These are phyloP conservation scores for Plasmopara viticola DNA, from an alignment of 352 stramenopile genomes.

Conservation along the genomic window DNA sequence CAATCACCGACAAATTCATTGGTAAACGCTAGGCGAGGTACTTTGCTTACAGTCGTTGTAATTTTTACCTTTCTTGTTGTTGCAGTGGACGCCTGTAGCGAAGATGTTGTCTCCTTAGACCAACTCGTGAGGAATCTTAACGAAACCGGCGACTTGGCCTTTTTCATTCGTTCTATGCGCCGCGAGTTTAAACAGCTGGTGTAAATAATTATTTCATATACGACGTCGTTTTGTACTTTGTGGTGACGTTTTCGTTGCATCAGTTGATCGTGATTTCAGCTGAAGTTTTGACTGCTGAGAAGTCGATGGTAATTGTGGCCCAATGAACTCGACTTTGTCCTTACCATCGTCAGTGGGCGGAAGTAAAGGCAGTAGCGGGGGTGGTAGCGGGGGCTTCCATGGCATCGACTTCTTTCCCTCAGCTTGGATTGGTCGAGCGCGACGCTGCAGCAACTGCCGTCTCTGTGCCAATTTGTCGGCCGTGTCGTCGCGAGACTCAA, in stretches of 20 bases:
- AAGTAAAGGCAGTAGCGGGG: constrained; percentile 10
- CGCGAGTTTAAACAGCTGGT: constrained; percentile 69
- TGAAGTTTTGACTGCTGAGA: constrained; percentile 2
- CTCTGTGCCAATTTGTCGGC: constrained; percentile 49
- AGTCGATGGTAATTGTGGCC: constrained; percentile 31
- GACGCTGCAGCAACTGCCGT: constrained; percentile 44
- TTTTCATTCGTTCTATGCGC: constrained; percentile 75
- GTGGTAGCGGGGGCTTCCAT: constrained; percentile 10
- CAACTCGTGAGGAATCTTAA: constrained; percentile 62
- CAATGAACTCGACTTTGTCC: constrained; percentile 32
- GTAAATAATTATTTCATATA: constrained; percentile 32
- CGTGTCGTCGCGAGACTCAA: constrained; percentile 57
- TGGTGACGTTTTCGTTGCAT: constrained; percentile 5
- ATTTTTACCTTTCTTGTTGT: constrained; percentile 2
- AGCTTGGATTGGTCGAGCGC: constrained; percentile 11
- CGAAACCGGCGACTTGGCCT: constrained; percentile 52
- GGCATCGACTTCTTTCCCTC: constrained; percentile 2
- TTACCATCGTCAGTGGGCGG: constrained; percentile 3
- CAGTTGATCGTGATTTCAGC: constrained; percentile 1
- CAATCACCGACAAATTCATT: constrained; percentile 50
- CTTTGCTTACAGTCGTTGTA: constrained; percentile 1
- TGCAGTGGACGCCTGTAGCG: constrained; percentile 60
- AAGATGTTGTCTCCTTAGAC: constrained; percentile 37
- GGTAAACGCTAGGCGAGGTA: constrained; percentile 20
- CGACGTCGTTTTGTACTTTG: constrained; percentile 31